A percentile compares a stretch with the other conserved stretches of the same genome.
Conservation (phyloP, 352 stramenopile species). For the Thraustochytrium striatum region DNA sequence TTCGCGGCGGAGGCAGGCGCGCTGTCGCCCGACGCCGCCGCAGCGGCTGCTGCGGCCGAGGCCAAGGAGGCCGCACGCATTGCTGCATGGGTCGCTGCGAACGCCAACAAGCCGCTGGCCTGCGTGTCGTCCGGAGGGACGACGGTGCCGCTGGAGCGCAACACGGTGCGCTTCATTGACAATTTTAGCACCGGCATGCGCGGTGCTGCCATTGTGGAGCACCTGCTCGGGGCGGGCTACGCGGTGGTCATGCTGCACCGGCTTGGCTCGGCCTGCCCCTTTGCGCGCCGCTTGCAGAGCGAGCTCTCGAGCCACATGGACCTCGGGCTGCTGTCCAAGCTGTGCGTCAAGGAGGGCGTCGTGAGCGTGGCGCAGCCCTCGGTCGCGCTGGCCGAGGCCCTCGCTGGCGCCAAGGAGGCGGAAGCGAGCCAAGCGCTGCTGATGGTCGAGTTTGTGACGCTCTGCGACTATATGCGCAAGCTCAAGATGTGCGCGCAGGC, state of each 20-base stretch:
- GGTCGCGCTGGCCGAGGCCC: neutral
- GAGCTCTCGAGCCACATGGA: conserved; percentile 56
- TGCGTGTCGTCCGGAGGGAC: conserved; percentile 93
- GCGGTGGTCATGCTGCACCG: conserved; percentile 92
- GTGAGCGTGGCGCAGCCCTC: neutral
- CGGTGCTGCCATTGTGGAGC: conserved; percentile 65
- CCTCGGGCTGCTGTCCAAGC: conserved; percentile 11
- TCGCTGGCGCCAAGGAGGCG: neutral
- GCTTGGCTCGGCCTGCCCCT: conserved; percentile 73
- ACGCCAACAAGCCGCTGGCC: too few relatives aligned
- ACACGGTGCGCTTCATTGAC: conserved; percentile 92
- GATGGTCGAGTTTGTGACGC: conserved; percentile 82
- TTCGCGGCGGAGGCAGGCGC: too few relatives aligned
- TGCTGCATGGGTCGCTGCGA: too few relatives aligned
- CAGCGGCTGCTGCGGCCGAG: too few relatives aligned
- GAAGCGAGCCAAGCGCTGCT: neutral
- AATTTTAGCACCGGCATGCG: conserved; percentile 93
- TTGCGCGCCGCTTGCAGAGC: conserved; percentile 60
- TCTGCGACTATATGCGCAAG: conserved; percentile 93
- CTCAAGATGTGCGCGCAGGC: conserved; percentile 72
- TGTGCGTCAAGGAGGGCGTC: neutral
- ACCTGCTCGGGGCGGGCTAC: conserved; percentile 88
- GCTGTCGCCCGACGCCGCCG: too few relatives aligned
- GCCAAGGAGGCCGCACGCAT: too few relatives aligned
- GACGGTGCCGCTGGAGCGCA: conserved; percentile 86